Evolutionary conservation across 2,329 filamentous ascomycete genomes (phyloP).

Genomic region (Ascochyta fabae): DNA sequence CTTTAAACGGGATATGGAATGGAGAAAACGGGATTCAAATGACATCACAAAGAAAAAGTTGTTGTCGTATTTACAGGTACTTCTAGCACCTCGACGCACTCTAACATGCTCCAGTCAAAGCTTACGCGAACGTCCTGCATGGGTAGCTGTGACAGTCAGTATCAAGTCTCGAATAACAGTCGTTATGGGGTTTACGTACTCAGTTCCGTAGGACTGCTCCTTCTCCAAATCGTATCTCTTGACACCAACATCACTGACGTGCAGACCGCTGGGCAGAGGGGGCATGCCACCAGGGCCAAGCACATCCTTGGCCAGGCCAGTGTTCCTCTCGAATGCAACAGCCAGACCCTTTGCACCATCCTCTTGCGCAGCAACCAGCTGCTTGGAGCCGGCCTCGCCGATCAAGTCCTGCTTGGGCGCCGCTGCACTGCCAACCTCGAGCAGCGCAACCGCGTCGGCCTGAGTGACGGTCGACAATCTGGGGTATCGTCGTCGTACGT

Average conservation of each 20-base stretch:
- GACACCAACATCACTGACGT: slow-evolving; percentile 61
- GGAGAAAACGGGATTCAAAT: slow-evolving; percentile 1
- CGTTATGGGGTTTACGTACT: slow-evolving; percentile 40
- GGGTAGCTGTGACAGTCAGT: slow-evolving; percentile 48
- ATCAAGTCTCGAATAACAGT: not conserved
- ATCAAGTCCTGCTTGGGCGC: slow-evolving; percentile 81
- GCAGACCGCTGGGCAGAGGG: slow-evolving; percentile 80
- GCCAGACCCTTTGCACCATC: slow-evolving; percentile 75
- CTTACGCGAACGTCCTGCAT: slow-evolving; percentile 53
- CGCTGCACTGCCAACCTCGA: slow-evolving; percentile 82
- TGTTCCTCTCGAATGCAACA: slow-evolving; percentile 73
- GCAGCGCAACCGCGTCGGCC: slow-evolving; percentile 81
- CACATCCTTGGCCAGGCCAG: slow-evolving; percentile 61
- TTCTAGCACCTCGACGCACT: slow-evolving; percentile 22
- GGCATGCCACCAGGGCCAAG: slow-evolving; percentile 81
- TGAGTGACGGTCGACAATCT: slow-evolving; percentile 80
- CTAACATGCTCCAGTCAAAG: not conserved
- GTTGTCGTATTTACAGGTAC: slow-evolving; percentile 39
- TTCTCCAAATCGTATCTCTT: slow-evolving; percentile 72
- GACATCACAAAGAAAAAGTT: slow-evolving; percentile 21
- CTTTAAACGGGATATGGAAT: not conserved
- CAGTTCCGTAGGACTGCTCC: slow-evolving; percentile 69
- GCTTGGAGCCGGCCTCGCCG: slow-evolving; percentile 73
- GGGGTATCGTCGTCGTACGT: slow-evolving; percentile 82
- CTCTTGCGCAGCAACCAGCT: slow-evolving; percentile 78